These are phyloP conservation scores for Onygenales sp. DNA, from an alignment of 2,329 filamentous ascomycete genomes.

Conservation along the genomic window DNA sequence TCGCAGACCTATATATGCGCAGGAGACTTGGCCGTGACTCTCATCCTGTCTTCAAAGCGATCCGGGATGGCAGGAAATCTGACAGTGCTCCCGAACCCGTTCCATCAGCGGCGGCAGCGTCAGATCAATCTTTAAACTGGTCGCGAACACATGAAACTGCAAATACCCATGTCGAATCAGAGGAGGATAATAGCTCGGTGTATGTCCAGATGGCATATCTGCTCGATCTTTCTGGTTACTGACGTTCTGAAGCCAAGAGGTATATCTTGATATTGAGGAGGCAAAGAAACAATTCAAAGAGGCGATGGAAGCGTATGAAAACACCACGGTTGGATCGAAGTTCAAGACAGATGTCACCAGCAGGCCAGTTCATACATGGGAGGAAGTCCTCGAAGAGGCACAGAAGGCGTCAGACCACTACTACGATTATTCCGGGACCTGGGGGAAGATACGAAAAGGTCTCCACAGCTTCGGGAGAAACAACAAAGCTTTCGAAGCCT, in stretches of 20 bases:
- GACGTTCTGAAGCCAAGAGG: not conserved
- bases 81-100: not conserved
- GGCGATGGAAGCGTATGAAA: constrained; percentile 1
- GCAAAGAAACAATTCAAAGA: not conserved
- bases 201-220: not conserved
- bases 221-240: no score
- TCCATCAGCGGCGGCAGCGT: not conserved
- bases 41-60: not conserved
- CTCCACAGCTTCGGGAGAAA: not conserved
- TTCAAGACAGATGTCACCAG: not conserved
- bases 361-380: not conserved
- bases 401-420: not conserved
- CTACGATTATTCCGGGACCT: not conserved
- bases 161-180: not conserved
- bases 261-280: not conserved
- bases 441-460: not conserved
- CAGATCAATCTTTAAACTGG: not conserved
- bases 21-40: not conserved
- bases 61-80: not conserved
- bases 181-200: not conserved
- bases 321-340: not conserved
- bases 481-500: not conserved
- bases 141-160: not conserved
- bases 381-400: not conserved
- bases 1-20: not conserved